phyloP scores from a whole-genome alignment of 768 basidiomycete genomes.

The Phlebiopsis flavidoalba region DNA sequence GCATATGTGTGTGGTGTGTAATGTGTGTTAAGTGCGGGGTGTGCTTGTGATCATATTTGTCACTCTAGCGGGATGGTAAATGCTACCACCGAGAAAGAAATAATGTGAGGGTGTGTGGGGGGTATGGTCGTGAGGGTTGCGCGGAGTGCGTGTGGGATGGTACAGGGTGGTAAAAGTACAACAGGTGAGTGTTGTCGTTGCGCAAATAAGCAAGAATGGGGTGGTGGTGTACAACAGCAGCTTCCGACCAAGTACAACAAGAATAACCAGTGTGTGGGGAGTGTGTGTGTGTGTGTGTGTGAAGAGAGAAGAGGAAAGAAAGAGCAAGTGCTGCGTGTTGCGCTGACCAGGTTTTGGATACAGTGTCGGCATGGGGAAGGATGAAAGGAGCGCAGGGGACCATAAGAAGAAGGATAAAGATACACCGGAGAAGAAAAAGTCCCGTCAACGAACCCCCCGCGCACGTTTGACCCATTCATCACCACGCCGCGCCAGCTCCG shows the following conservation, averaged over 20 bases:
- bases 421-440: neutral
- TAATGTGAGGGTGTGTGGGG: conserved; percentile 11
- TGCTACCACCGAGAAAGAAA: conserved; percentile 8
- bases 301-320: neutral
- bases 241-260: conserved; percentile 15
- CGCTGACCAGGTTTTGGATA: conserved; percentile 14
- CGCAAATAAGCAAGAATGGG: conserved; percentile 3
- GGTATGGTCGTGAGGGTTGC: neutral
- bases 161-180: conserved; percentile 11
- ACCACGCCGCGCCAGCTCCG: conserved; percentile 28
- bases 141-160: neutral
- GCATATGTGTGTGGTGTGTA: neutral
- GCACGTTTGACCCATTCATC: conserved; percentile 26
- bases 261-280: too few relatives aligned
- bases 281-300: conserved; percentile 1
- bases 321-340: neutral
- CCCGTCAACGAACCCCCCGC: conserved; percentile 28
- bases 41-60: neutral
- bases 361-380: conserved; percentile 14
- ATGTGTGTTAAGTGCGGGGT: too few relatives aligned
- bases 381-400: neutral
- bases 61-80: conserved; percentile 9
- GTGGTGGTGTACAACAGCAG: conserved; percentile 1
- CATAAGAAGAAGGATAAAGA: conserved; percentile 5
- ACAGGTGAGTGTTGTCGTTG: conserved; percentile 1